Evolutionary conservation across 139 green algal genomes (phyloP), one percentile per base, ranked within the genome.

Genomic region (Nannochloris sp.): DNA sequence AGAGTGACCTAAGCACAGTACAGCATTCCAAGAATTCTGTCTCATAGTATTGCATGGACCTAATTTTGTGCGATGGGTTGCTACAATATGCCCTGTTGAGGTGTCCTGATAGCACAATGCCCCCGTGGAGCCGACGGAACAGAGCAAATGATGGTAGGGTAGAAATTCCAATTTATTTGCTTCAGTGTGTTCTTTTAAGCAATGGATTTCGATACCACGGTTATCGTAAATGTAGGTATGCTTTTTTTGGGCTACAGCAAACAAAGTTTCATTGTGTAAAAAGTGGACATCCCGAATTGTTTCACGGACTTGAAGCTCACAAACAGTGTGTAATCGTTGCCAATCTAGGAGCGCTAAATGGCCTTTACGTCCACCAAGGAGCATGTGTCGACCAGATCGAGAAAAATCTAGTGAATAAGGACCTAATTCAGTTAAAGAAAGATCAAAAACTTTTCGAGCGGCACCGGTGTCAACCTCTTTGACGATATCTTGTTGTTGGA

Each of bases 141-240:
- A 68, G 15, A 99, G 83, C 64, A 99, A 71, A 58, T 98, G 97
- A 77, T 99, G 95, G 75, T 98, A 83, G 7, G 87, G 90, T 54
- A 99, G 83, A 65, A 97, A 99, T 55, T 91, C 77, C 12, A 99
- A 79, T 7, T 58, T 70, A 9, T 68, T 54, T 3, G 77, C 69
- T 8, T 82, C 71, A 1, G 54, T 74, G 60, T 91, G 83, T 15
- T 88, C 81, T 75, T 88, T 86, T 8, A 99, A 78, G 73, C 92
- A 92, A 77, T 99, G 94, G 32, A 99, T 68, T 81, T 99, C 94
- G 29, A 97, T 67, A 13, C 94, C 94, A 0, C 90, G 71, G 73
- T 96, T 94, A 81, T 99, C 92, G 61, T 99, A 99, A 4, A 99
- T 94, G 80, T 97, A 99, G 14, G 89, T 83, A 64, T 97, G 91